Evolutionary conservation across 2,329 filamentous ascomycete genomes (phyloP).

Genomic region (Colletotrichum nymphaeae): DNA sequence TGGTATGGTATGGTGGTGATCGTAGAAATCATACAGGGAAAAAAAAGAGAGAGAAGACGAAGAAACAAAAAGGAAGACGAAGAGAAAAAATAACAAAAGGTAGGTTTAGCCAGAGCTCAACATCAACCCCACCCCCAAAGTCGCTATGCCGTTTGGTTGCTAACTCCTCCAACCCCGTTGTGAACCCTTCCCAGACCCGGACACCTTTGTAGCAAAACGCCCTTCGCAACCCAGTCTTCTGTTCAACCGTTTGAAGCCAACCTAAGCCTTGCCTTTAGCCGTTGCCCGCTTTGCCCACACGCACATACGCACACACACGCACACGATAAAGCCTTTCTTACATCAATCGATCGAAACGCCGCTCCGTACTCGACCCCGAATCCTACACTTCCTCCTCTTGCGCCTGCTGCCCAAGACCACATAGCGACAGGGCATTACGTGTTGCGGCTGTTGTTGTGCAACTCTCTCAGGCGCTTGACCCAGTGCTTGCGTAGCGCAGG

Average conservation of each 20-base stretch:
- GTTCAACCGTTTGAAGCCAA: constrained; percentile 16
- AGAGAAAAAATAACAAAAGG: constrained; percentile 9
- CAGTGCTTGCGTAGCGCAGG: constrained; percentile 63
- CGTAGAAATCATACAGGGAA: constrained; percentile 26
- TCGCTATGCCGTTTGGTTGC: constrained; percentile 37
- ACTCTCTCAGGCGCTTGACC: constrained; percentile 64
- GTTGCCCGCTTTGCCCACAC: constrained; percentile 1
- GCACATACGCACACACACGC: not conserved
- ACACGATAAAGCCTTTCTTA: constrained; percentile 2
- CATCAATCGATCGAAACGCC: constrained; percentile 20
- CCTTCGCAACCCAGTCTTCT: constrained; percentile 15
- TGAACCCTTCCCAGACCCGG: constrained; percentile 29
- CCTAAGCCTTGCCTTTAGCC: constrained; percentile 9
- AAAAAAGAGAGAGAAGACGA: constrained; percentile 5
- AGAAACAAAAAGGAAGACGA: constrained; percentile 20
- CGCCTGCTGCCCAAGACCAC: not conserved
- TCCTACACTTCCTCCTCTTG: constrained; percentile 8
- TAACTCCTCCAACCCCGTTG: constrained; percentile 31
- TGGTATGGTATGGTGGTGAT: constrained; percentile 6
- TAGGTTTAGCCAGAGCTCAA: constrained; percentile 35
- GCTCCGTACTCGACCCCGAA: constrained; percentile 1
- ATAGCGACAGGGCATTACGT: constrained; percentile 33
- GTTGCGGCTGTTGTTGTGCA: constrained; percentile 46
- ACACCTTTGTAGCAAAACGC: constrained; percentile 28
- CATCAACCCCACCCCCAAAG: constrained; percentile 11